These are phyloP conservation scores for Pichia sp. DNA, from an alignment of 1,139 yeast species.

Conservation along the genomic window DNA sequence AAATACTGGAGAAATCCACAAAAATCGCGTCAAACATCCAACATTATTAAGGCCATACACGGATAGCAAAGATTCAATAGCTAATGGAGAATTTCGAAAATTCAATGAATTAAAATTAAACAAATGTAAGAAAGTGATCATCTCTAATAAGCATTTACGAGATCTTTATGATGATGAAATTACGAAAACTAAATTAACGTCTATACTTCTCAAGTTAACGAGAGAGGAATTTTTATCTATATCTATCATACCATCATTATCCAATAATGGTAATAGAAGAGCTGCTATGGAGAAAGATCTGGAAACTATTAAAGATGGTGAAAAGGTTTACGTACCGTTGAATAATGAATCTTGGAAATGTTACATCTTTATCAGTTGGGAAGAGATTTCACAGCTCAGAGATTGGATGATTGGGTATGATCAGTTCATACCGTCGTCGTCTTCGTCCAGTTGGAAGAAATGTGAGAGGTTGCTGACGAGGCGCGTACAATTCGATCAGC, in stretches of 20 bases:
- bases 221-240: conserved; percentile 19
- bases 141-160: conserved; percentile 24
- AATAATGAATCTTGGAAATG: conserved; percentile 25
- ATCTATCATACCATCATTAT: conserved; percentile 1
- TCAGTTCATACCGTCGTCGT: too few relatives aligned
- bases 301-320: conserved; percentile 1
- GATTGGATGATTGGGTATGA: conserved; percentile 9
- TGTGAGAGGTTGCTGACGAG: conserved; percentile 9
- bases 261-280: background rate
- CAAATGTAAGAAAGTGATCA: conserved; percentile 18
- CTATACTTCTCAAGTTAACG: conserved; percentile 20
- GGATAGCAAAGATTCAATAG: conserved; percentile 1
- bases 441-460: conserved; percentile 8
- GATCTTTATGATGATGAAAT: conserved; percentile 16
- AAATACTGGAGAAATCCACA: conserved; percentile 22
- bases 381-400: conserved; percentile 14
- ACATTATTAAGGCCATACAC: conserved; percentile 6
- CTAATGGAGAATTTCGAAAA: background rate
- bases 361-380: conserved; percentile 17
- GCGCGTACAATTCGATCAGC: conserved; percentile 1
- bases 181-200: conserved; percentile 15
- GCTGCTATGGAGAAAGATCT: background rate
- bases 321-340: conserved; percentile 18
- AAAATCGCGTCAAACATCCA: conserved; percentile 14
- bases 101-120: conserved; percentile 7